These are phyloP conservation scores for Decorospora gaudefroyi DNA, from an alignment of 2,329 filamentous ascomycete genomes.

Conservation along the genomic window DNA sequence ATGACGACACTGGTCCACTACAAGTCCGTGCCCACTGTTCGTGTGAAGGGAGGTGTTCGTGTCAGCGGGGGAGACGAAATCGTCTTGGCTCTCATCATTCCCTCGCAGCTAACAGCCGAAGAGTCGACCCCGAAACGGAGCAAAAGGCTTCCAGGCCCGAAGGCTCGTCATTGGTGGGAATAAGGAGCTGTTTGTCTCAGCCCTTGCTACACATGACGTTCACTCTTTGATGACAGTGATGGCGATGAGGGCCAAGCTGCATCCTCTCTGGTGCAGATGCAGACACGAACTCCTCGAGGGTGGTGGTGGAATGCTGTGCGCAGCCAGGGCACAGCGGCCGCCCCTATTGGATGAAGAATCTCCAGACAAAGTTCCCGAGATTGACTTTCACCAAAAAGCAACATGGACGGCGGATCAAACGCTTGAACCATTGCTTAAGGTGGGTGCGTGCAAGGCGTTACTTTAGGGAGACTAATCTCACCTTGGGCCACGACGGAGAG, in stretches of 20 bases:
- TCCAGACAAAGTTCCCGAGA: slow-evolving; percentile 29
- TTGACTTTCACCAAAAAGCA: slow-evolving; percentile 32
- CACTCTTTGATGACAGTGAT: no score
- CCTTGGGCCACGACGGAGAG: slow-evolving; percentile 18
- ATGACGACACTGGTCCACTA: slow-evolving; percentile 27
- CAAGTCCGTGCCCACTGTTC: no score
- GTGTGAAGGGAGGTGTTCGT: no score
- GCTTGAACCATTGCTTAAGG: slow-evolving; percentile 46
- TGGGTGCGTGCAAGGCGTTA: slow-evolving; percentile 30
- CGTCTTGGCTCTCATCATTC: slow-evolving; percentile 38
- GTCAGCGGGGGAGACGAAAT: slow-evolving; percentile 23
- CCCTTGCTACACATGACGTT: slow-evolving; percentile 16
- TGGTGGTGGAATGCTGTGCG: slow-evolving; percentile 22
- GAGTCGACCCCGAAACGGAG: no score
- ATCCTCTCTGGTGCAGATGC: no score
- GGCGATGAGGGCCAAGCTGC: no score
- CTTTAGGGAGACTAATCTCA: slow-evolving; percentile 44
- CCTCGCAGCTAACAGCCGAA: slow-evolving; percentile 21
- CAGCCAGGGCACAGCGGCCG: slow-evolving; percentile 33
- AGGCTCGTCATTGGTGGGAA: slow-evolving; percentile 25
- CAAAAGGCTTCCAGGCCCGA: no score
- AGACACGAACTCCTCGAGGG: slow-evolving; percentile 9
- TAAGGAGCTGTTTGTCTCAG: slow-evolving; percentile 15
- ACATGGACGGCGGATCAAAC: slow-evolving; percentile 48
- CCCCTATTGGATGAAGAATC: slow-evolving; percentile 14